These are phyloP conservation scores for Phytophthora macrochlamydospora DNA, from an alignment of 352 stramenopile genomes.

Conservation along the genomic window DNA sequence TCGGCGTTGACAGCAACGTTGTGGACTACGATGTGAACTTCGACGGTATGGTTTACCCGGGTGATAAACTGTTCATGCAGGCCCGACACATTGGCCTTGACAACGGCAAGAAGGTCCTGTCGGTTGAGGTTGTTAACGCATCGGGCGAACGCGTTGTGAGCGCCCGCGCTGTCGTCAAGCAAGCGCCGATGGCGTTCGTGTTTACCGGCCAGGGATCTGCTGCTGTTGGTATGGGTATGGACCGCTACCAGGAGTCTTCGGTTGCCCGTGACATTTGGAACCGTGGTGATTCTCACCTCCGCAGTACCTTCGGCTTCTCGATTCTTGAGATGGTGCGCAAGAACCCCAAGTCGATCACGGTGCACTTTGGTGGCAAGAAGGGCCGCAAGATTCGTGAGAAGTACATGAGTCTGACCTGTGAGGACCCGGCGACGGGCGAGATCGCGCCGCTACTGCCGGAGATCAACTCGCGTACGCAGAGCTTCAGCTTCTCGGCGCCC, in stretches of 20 bases:
- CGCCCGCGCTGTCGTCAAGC: conserved; percentile 70
- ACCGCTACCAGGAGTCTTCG: conserved; percentile 76
- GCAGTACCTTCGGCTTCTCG: conserved; percentile 83
- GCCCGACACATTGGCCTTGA: conserved; percentile 70
- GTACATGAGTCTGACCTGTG: conserved; percentile 78
- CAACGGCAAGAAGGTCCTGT: conserved; percentile 68
- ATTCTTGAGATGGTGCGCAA: conserved; percentile 89
- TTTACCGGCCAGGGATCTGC: conserved; percentile 90
- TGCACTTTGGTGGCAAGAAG: conserved; percentile 87
- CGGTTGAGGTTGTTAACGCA: conserved; percentile 78
- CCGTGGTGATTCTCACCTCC: conserved; percentile 72
- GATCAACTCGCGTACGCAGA: conserved; percentile 83
- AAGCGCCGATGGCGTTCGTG: conserved; percentile 75
- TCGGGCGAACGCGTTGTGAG: conserved; percentile 77
- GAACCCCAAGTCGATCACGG: conserved; percentile 83
- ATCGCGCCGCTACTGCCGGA: conserved; percentile 73
- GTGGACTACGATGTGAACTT: conserved; percentile 80
- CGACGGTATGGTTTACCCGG: conserved; percentile 89
- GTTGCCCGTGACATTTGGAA: conserved; percentile 85
- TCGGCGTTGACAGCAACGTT: conserved; percentile 68
- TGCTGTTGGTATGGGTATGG: conserved; percentile 88
- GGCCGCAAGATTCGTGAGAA: conserved; percentile 85
- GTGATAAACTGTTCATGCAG: conserved; percentile 82
- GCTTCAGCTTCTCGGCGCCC: conserved; percentile 79
- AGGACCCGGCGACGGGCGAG: conserved; percentile 63